These are phyloP conservation scores for Martensiomyces pterosporus DNA, from an alignment of 192 early-diverging fungal genomes.

Conservation along the genomic window DNA sequence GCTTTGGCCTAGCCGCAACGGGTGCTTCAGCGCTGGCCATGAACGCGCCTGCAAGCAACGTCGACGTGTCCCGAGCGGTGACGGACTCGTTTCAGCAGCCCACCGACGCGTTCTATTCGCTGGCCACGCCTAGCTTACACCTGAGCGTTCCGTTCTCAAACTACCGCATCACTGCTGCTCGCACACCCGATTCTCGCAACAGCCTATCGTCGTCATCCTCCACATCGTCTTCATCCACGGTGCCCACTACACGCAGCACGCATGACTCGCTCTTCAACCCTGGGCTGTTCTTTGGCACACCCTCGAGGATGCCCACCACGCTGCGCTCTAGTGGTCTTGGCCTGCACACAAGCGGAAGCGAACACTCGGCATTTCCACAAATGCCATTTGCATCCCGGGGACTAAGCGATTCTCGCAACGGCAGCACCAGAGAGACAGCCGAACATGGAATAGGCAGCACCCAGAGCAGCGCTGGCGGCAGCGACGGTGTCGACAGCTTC, in stretches of 20 bases:
- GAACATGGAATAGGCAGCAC: not conserved
- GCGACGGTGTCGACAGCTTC: not conserved
- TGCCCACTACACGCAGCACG: not conserved
- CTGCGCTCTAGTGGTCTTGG: not conserved
- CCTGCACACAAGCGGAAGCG: not conserved
- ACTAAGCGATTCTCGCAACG: not conserved
- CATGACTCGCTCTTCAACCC: not conserved
- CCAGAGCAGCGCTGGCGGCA: not conserved
- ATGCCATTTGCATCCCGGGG: not conserved
- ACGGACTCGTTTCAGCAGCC: not conserved
- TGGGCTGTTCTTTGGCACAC: not conserved
- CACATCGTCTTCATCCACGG: too few species aligned
- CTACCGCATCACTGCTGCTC: conserved; percentile 24
- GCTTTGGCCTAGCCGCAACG: not conserved
- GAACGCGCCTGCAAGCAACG: not conserved
- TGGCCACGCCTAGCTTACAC: not conserved
- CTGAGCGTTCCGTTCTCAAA: conserved; percentile 18
- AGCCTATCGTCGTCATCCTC: too few species aligned
- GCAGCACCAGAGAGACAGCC: not conserved
- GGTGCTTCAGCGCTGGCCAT: not conserved
- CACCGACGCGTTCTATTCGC: not conserved
- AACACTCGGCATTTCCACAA: not conserved
- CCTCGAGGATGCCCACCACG: not conserved
- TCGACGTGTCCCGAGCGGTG: not conserved
- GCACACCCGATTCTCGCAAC: conserved; percentile 14